Evolutionary conservation across 2,329 filamentous ascomycete genomes (phyloP), one percentile per base, ranked within the genome.

Genomic region (Venturia effusa): DNA sequence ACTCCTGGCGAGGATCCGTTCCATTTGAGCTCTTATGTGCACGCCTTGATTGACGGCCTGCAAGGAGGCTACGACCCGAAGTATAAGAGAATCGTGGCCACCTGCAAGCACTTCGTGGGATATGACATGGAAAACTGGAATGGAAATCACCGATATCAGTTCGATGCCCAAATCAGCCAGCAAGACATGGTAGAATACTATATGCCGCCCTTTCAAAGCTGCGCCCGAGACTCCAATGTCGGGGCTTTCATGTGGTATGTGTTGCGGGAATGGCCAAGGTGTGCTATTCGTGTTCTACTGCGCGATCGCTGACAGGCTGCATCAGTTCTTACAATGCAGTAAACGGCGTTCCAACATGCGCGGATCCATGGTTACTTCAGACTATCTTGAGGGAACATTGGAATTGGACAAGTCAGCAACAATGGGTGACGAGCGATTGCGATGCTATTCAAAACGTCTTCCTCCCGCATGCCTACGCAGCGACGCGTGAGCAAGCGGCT

Each of bases 161-260:
- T 84, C 66, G 78, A 87, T 69, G 80, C 84, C 6, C 74, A 79
- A 15, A 81, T 87, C 65, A 76, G 78, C 11, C 74, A 78, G 60
- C 86, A 88, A 67, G 87, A 90, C 66, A 74, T 89, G 4, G 79
- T 81, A 0, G 86, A 88, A 68, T 15, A 88, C 73, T 89, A 87
- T 69, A 78, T 87, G 48, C 85, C 83, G 0, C 81, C 85, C 0
- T 89, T 89, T 74, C 77, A 86, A 69, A 80, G 69, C 37, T 79
- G 77, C 62, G 76, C 76, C 0, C 67, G 77, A 64, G 77, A 79
- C 65, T 74, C 75, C 0, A 76, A 78, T 45, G 77, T 78, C 24
- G 77, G 76, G 5, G 69, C 69, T 1, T 75, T 79, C 80, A 70
- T 88, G 86, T 71, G 83, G 45, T 51, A 51, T 13, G 45, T 27